Conservation (phyloP, 1,284 basidiomycete species). For the Sporisorium scitamineum region DNA sequence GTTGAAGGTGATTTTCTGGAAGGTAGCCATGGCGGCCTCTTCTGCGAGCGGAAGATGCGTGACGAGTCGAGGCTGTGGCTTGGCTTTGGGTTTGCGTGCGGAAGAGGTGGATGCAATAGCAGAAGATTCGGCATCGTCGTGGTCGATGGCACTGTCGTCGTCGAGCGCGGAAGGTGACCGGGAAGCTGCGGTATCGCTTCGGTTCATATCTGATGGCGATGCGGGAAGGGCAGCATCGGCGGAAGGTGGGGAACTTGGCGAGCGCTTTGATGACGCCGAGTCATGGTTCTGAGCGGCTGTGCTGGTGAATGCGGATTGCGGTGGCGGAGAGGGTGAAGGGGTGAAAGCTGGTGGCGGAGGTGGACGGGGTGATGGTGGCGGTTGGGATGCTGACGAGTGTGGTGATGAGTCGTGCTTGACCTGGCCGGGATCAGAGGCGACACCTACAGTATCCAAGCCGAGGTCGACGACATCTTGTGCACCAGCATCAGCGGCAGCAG, state of each 20-base stretch:
- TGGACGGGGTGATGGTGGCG: slow-evolving; percentile 27
- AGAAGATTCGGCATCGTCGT: slow-evolving; percentile 18
- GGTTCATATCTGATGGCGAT: slow-evolving; percentile 15
- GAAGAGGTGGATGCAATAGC: slow-evolving; percentile 18
- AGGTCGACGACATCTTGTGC: background rate
- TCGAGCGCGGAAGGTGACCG: slow-evolving; percentile 18
- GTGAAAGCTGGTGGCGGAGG: slow-evolving; percentile 47
- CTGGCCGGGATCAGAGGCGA: background rate
- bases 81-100: slow-evolving; percentile 26
- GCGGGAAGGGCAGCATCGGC: background rate
- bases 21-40: slow-evolving; percentile 77
- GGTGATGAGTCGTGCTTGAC: slow-evolving; percentile 12
- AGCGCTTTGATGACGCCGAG: background rate
- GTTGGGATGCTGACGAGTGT: slow-evolving; percentile 26
- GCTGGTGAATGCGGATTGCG: slow-evolving; percentile 8
- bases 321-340: slow-evolving; percentile 41
- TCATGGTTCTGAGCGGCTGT: background rate
- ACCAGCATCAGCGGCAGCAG: background rate
- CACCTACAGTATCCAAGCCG: background rate
- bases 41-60: slow-evolving; percentile 56
- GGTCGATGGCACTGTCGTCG: slow-evolving; percentile 16
- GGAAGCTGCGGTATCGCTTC: slow-evolving; percentile 9
- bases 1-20: slow-evolving; percentile 80
- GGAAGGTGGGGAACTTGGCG: background rate
- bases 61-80: slow-evolving; percentile 54